These are phyloP conservation scores for Wakefieldia striispora DNA, from an alignment of 768 basidiomycete species.

Conservation along the genomic window DNA sequence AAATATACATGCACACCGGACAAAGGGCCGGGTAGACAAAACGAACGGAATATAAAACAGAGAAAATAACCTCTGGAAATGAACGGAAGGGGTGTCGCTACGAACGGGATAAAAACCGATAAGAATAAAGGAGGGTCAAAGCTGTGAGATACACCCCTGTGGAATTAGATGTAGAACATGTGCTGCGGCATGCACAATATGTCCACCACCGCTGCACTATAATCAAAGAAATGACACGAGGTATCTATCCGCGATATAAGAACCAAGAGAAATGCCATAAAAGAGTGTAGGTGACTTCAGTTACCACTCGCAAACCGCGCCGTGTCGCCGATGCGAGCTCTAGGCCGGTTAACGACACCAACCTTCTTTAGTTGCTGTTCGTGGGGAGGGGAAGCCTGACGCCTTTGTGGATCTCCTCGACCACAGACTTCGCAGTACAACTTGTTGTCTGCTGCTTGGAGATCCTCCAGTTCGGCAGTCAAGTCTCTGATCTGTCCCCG, in stretches of 20 bases:
- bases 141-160: slow-evolving; percentile 8
- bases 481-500: slow-evolving; percentile 72
- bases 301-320: slow-evolving; percentile 56
- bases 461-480: slow-evolving; percentile 62
- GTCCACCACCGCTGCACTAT: slow-evolving; percentile 8
- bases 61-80: slow-evolving; percentile 16
- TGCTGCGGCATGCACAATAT: slow-evolving; percentile 11
- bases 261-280: slow-evolving; percentile 12
- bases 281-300: slow-evolving; percentile 15
- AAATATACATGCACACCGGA: slow-evolving; percentile 26
- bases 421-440: slow-evolving; percentile 62
- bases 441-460: slow-evolving; percentile 42
- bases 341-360: slow-evolving; percentile 59
- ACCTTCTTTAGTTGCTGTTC: slow-evolving; percentile 24
- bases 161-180: slow-evolving; percentile 11
- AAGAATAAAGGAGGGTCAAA: slow-evolving; percentile 18
- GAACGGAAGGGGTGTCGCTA: slow-evolving; percentile 21
- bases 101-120: slow-evolving; percentile 29
- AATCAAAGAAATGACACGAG: slow-evolving; percentile 13
- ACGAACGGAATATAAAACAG: slow-evolving; percentile 9
- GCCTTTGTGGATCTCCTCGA: slow-evolving; percentile 36
- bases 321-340: slow-evolving; percentile 64
- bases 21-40: slow-evolving; percentile 27
- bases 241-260: slow-evolving; percentile 17
- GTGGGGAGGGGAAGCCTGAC: slow-evolving; percentile 9